These are phyloP conservation scores for Aaosphaeria pasadenensis DNA, from an alignment of 2,329 filamentous ascomycete species.

Conservation along the genomic window DNA sequence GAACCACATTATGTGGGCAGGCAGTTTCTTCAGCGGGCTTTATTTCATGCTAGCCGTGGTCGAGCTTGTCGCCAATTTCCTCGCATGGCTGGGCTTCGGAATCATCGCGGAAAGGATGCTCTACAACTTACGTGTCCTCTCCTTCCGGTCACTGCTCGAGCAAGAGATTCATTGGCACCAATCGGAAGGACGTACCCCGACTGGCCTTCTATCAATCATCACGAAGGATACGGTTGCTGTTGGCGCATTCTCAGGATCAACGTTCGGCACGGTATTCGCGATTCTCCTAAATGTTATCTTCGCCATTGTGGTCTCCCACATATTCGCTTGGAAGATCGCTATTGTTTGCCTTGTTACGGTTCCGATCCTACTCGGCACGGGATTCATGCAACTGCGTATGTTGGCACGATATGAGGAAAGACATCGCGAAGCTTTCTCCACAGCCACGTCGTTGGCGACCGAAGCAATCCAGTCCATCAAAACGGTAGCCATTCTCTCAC, in stretches of 20 bases:
- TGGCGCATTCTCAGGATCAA: slow-evolving; percentile 66
- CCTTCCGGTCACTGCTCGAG: slow-evolving; percentile 62
- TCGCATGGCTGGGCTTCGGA: slow-evolving; percentile 58
- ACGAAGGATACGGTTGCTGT: slow-evolving; percentile 67
- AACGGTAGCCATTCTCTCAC: slow-evolving; percentile 50
- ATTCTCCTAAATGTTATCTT: slow-evolving; percentile 66
- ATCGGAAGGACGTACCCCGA: slow-evolving; percentile 59
- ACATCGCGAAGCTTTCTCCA: slow-evolving; percentile 50
- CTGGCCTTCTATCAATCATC: slow-evolving; percentile 63
- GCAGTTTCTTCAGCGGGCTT: slow-evolving; percentile 55
- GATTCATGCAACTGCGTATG: slow-evolving; percentile 65
- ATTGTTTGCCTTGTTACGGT: slow-evolving; percentile 68
- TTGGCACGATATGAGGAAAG: slow-evolving; percentile 58
- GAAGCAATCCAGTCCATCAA: slow-evolving; percentile 53
- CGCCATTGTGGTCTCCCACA: slow-evolving; percentile 66
- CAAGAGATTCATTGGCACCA: slow-evolving; percentile 72
- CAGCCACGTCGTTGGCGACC: slow-evolving; percentile 50
- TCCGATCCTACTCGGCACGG: slow-evolving; percentile 65
- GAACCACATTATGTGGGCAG: slow-evolving; percentile 47
- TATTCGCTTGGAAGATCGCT: slow-evolving; percentile 74
- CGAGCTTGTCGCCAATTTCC: slow-evolving; percentile 60
- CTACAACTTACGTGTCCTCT: slow-evolving; percentile 61
- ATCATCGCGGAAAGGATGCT: slow-evolving; percentile 62
- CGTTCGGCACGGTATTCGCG: slow-evolving; percentile 66
- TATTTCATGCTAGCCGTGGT: slow-evolving; percentile 60